Evolutionary conservation across 2,329 filamentous ascomycete genomes (phyloP), one percentile per base, ranked within the genome.

Genomic region (Colletotrichum karsti): DNA sequence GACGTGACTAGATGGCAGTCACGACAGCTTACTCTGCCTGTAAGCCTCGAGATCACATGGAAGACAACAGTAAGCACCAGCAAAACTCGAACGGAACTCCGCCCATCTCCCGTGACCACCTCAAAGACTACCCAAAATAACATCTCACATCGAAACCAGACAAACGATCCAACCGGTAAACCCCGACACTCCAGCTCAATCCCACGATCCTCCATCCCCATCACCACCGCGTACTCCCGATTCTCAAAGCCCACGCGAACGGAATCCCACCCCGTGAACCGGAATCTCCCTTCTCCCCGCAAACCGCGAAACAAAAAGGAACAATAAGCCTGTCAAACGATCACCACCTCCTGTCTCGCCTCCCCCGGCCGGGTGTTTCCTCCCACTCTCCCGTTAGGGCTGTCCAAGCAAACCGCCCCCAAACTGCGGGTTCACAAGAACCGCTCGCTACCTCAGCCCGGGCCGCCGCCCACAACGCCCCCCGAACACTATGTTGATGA

Each of bases 381-480:
- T 51, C 57, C 44, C 57, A 51, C 57, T 60, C 57, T 26, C 44
- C 57, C 30, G 44, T 41, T 51, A 50, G 24, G 57, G 57, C 57
- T 51, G 46, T 18, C 13, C 20, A 39, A 24, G n/a, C 22, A 37
- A 55, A 22, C 12, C 13, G 13, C 35, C 51, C 51, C 51, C n/a
- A 53, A 37, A 35, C 18, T 33, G 30, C 28, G 18, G 28, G 18
- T 28, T 4, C 1, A n/a, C n/a, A 33, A n/a, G 5, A 13, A 39
- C 20, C n/a, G n/a, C n/a, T n/a, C n/a, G n/a, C n/a, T n/a, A n/a
- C n/a, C n/a, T n/a, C n/a, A n/a, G n/a, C n/a, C n/a, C n/a, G n/a
- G n/a, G n/a, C n/a, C n/a, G 20, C 20, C 20, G 22, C 51, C 51
- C 33, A 55, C 33, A 41, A 55, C 22, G 18, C 33, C n/a, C n/a